A percentile compares a stretch with the other conserved stretches of the same genome.
These are phyloP conservation scores for Phaseolus coccineus DNA, from an alignment of 331 rosid genomes.

Conservation along the genomic window DNA sequence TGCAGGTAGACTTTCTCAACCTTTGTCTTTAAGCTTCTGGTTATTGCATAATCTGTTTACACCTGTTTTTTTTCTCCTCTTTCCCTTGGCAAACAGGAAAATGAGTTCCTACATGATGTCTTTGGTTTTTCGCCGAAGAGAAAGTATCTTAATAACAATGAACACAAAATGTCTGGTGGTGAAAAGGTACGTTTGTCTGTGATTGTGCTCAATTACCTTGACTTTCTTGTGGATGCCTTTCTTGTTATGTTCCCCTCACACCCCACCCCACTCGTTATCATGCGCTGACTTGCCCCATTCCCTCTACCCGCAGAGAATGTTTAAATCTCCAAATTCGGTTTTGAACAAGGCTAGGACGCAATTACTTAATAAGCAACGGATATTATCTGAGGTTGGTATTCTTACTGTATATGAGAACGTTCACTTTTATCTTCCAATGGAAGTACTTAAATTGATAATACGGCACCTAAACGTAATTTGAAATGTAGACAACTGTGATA, in stretches of 20 bases:
- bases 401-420: slow-evolving; percentile 16
- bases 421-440: background rate
- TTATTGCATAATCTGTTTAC: background rate
- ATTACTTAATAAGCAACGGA: slow-evolving; percentile 79
- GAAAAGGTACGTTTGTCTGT: slow-evolving; percentile 69
- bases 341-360: slow-evolving; percentile 90
- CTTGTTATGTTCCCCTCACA: no score
- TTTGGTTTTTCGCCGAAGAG: slow-evolving; percentile 83
- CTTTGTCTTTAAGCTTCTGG: slow-evolving; percentile 6
- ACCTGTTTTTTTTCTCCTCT: background rate
- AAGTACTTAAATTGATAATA: background rate
- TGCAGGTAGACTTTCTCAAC: slow-evolving; percentile 74
- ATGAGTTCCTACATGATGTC: slow-evolving; percentile 84
- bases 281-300: background rate
- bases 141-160: slow-evolving; percentile 51
- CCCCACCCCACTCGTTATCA: background rate
- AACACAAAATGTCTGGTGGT: slow-evolving; percentile 69
- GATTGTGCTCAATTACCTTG: background rate
- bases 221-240: background rate
- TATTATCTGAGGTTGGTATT: slow-evolving; percentile 73
- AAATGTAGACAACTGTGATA: background rate
- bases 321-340: slow-evolving; percentile 82
- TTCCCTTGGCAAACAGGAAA: slow-evolving; percentile 64
- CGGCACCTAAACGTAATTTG: background rate
- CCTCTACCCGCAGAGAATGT: slow-evolving; percentile 70